Evolutionary conservation across 495 filamentous ascomycete species (phyloP).

Genomic region (Hypoxylon fuscum): DNA sequence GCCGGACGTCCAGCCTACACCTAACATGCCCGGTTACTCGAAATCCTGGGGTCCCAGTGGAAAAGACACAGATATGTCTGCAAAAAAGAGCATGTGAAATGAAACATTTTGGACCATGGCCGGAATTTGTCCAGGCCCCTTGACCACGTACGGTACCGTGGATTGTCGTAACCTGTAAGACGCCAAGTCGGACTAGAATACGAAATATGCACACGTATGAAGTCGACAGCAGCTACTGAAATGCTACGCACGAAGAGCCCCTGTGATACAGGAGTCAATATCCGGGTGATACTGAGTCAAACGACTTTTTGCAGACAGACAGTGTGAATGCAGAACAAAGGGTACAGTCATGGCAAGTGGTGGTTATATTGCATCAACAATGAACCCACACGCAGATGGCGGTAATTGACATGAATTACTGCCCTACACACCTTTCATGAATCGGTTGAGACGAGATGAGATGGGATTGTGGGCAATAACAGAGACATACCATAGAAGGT

Average conservation of each 20-base stretch:
- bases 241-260: slow-evolving; percentile 16
- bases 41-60: neutral
- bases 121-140: slow-evolving; percentile 19
- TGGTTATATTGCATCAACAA: slow-evolving; percentile 4
- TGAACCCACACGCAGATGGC: neutral
- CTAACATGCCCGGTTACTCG: no score
- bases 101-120: neutral
- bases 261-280: slow-evolving; percentile 27
- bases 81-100: slow-evolving; percentile 28
- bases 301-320: slow-evolving; percentile 14
- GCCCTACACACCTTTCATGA: neutral
- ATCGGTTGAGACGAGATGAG: neutral
- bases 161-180: slow-evolving; percentile 32
- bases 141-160: slow-evolving; percentile 17
- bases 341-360: slow-evolving; percentile 26
- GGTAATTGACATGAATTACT: neutral
- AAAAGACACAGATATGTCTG: neutral
- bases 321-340: slow-evolving; percentile 32
- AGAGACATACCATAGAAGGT: neutral
- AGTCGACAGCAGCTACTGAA: slow-evolving; percentile 16
- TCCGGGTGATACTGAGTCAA: slow-evolving; percentile 31
- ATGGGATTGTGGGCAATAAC: neutral
- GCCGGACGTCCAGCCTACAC: no score
- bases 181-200: slow-evolving; percentile 40
- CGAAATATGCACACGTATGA: slow-evolving; percentile 35